A percentile compares a stretch with the other conserved stretches of the same genome.
phyloP scores from a whole-genome alignment of 352 stramenopile genomes.

The Phytophthora lateralis region DNA sequence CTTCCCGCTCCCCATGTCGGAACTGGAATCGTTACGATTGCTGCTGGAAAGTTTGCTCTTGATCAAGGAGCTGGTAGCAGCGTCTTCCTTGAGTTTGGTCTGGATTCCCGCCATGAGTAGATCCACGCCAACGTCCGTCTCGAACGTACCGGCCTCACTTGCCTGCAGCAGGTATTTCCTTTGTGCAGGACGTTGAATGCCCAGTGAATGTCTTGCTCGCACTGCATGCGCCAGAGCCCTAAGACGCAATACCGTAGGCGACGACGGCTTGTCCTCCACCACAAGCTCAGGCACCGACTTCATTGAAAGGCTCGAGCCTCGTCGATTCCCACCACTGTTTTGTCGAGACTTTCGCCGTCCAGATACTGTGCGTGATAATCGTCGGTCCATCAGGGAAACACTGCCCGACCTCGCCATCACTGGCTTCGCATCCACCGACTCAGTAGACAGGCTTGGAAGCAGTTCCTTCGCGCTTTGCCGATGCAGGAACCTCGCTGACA shows the following conservation, averaged over 20 bases:
- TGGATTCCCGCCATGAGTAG: constrained; percentile 37
- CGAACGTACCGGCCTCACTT: constrained; percentile 44
- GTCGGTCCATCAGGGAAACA: constrained; percentile 17
- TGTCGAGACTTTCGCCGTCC: constrained; percentile 16
- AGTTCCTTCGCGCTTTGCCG: constrained; percentile 2
- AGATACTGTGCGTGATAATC: constrained; percentile 16
- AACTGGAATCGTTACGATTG: background rate
- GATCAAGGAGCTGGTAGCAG: constrained; percentile 2
- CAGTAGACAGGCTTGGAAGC: constrained; percentile 7
- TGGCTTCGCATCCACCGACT: constrained; percentile 6
- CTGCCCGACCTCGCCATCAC: constrained; percentile 15
- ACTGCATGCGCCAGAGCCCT: constrained; percentile 57
- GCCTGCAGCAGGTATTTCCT: constrained; percentile 49
- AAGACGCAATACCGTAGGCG: constrained; percentile 46
- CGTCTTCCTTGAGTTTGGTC: constrained; percentile 39
- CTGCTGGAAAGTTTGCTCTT: constrained; percentile 12
- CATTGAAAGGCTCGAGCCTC: constrained; percentile 14
- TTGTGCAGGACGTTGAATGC: constrained; percentile 31
- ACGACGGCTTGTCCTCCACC: constrained; percentile 33
- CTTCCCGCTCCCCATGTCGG: background rate
- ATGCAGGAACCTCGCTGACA: constrained; percentile 9
- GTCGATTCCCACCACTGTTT: constrained; percentile 15
- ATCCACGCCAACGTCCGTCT: constrained; percentile 46
- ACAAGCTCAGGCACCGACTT: constrained; percentile 15
- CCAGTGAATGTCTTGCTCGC: constrained; percentile 56